Evolutionary conservation across 805 yeast species (phyloP), one percentile per base, ranked within the genome.

Genomic region (Wickerhamiella azymoides): DNA sequence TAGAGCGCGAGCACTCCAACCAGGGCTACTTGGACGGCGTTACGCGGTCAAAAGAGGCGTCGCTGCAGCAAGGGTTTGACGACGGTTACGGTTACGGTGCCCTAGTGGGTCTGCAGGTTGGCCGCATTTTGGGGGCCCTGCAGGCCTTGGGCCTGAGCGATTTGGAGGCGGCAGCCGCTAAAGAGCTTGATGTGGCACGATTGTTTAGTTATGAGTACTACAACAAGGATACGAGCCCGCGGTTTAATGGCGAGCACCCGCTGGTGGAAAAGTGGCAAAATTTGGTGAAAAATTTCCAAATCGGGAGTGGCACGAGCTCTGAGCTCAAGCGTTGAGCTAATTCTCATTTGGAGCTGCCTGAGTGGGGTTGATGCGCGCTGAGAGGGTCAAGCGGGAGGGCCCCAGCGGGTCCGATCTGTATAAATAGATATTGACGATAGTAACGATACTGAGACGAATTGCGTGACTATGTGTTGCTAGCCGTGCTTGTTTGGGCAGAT

Each of bases 1-100:
- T 66, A 1, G 53, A 53, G 21, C 65, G 88, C 26, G 70, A 68
- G 9, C 96, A 88, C 57, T 69, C 68, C 8, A 83, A 82, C 51
- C 80, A 80, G 50, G 97, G 96, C 0, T 88, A 84, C 53, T 62
- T 84, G 4, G 94, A 81, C 49, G 97, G 96, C 0, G 57, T 88
- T 5, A 68, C 84, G 1, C 62, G 60, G 13, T 74, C 84, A 4
- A 79, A 84, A 54, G 93, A 83, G 52, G 61, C 62, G 7, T 74
- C 79, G 36, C 63, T 85, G 19, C 96, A 88, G 57, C 57, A 65
- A 10, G 96, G 95, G 0, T 88, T 89, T 57, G 93, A 88, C 58
- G 69, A 65, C 2, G 89, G 89, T 0, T 88, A 77, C 53, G 84
- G 84, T 0, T 55, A 64, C 2, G 97, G 97, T 1, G 84, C 92